Evolutionary conservation across 2,329 filamentous ascomycete genomes (phyloP).

Genomic region (Drechslerella coelobrocha): DNA sequence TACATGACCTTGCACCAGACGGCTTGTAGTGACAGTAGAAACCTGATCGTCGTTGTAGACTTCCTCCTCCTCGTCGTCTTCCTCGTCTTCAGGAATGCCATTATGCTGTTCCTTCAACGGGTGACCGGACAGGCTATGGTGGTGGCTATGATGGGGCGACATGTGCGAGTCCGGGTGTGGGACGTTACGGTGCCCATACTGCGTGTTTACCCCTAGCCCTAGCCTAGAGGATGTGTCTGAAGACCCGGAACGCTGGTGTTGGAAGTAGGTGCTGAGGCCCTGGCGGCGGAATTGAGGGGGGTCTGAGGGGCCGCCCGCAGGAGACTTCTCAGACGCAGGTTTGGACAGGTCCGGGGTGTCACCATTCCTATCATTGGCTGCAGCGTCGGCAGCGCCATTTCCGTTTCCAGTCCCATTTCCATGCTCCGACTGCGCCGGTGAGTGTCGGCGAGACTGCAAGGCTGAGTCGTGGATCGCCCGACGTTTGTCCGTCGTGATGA

Average conservation of each 20-base stretch:
- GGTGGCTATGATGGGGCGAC: constrained; percentile 41
- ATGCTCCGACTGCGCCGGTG: constrained; percentile 52
- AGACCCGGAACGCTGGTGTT: constrained; percentile 46
- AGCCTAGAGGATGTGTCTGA: constrained; percentile 42
- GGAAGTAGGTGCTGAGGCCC: constrained; percentile 42
- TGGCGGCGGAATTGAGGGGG: constrained; percentile 56
- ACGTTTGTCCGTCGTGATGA: constrained; percentile 84
- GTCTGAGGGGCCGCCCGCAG: constrained; percentile 15
- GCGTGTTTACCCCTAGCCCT: constrained; percentile 35
- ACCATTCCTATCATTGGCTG: constrained; percentile 26
- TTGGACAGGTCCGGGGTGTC: constrained; percentile 32
- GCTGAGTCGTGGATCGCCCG: constrained; percentile 59
- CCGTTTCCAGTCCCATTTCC: constrained; percentile 56
- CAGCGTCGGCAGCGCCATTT: constrained; percentile 5
- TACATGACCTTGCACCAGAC: constrained; percentile 90
- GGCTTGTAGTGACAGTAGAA: constrained; percentile 86
- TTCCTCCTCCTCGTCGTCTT: constrained; percentile 59
- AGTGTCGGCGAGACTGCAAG: constrained; percentile 54
- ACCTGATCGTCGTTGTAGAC: constrained; percentile 81
- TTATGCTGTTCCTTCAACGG: constrained; percentile 45
- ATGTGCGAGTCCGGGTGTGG: constrained; percentile 49
- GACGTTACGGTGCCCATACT: constrained; percentile 31
- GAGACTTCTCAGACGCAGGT: constrained; percentile 32
- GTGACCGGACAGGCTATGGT: constrained; percentile 27
- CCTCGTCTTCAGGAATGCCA: constrained; percentile 37